These are phyloP conservation scores for Lasiosphaeris hirsuta DNA, from an alignment of 495 filamentous ascomycete genomes.

Conservation along the genomic window DNA sequence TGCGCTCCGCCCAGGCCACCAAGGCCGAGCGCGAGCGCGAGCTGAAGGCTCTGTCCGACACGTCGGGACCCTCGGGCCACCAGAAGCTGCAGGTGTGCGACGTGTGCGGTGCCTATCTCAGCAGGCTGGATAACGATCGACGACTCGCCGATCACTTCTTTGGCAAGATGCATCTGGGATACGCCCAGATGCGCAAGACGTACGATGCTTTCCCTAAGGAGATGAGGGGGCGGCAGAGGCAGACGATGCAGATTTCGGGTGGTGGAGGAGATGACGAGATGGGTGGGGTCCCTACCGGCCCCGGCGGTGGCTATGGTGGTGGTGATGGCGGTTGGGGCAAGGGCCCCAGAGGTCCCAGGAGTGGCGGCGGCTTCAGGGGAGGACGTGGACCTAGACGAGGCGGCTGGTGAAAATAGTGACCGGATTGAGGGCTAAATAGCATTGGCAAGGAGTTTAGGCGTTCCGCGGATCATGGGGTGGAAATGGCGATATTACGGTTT, in stretches of 20 bases:
- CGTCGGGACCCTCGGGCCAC: constrained; percentile 85
- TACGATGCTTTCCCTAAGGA: constrained; percentile 84
- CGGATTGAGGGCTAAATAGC: background rate
- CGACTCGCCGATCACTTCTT: constrained; percentile 96
- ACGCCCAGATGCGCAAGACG: constrained; percentile 94
- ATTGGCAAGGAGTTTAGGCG: background rate
- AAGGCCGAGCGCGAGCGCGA: constrained; percentile 86
- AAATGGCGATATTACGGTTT: too few species aligned
- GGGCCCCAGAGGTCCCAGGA: constrained; percentile 40
- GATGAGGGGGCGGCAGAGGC: constrained; percentile 54
- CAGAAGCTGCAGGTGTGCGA: constrained; percentile 99
- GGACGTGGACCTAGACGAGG: constrained; percentile 14
- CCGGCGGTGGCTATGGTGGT: constrained; percentile 55
- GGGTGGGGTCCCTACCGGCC: constrained; percentile 38
- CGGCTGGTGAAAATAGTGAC: constrained; percentile 9
- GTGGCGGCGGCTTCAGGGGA: constrained; percentile 41
- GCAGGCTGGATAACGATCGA: constrained; percentile 87
- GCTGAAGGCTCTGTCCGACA: constrained; percentile 87
- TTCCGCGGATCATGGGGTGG: too few species aligned
- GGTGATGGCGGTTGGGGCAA: constrained; percentile 50
- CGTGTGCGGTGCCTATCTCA: constrained; percentile 89
- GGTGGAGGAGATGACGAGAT: constrained; percentile 46
- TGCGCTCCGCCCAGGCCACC: constrained; percentile 71
- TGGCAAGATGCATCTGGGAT: constrained; percentile 98
- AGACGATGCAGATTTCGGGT: constrained; percentile 57